These are phyloP conservation scores for Hypoxylon sp. DNA, from an alignment of 2,329 filamentous ascomycete species.

Conservation along the genomic window DNA sequence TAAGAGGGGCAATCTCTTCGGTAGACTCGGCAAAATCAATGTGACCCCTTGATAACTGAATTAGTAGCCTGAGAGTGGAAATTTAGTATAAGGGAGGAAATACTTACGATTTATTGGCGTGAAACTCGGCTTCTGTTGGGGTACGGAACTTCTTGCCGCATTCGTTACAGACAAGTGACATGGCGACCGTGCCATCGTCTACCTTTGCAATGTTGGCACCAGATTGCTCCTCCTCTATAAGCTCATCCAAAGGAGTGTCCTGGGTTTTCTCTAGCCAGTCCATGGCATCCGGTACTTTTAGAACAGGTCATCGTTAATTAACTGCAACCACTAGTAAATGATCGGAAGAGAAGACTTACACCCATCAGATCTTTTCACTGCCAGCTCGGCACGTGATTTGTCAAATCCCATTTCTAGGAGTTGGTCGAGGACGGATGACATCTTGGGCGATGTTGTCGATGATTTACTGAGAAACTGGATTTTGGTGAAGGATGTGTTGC, in stretches of 20 bases:
- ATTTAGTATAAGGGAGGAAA: too few relatives aligned
- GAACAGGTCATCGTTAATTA: constrained; percentile 26
- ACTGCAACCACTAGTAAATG: constrained; percentile 1
- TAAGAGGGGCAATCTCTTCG: constrained; percentile 89
- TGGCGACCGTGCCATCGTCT: constrained; percentile 74
- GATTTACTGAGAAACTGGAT: constrained; percentile 19
- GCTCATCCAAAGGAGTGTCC: constrained; percentile 84
- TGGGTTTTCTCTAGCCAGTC: constrained; percentile 95
- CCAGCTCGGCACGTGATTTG: constrained; percentile 79
- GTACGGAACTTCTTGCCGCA: constrained; percentile 91
- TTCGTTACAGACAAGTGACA: constrained; percentile 91
- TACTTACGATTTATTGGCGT: constrained; percentile 82
- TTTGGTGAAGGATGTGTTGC: constrained; percentile 28
- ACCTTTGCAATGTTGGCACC: constrained; percentile 66
- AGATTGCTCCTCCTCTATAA: constrained; percentile 68
- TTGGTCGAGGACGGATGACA: constrained; percentile 67
- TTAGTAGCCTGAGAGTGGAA: too few relatives aligned
- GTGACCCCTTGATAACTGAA: constrained; percentile 78
- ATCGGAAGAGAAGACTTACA: constrained; percentile 60
- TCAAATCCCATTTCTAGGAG: constrained; percentile 83
- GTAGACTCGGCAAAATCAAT: constrained; percentile 92
- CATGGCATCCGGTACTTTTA: constrained; percentile 87
- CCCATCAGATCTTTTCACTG: constrained; percentile 83
- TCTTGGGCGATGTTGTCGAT: constrained; percentile 48
- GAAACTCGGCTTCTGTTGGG: constrained; percentile 83